Evolutionary conservation across 2,329 filamentous ascomycete genomes (phyloP).

Genomic region (Pseudogymnoascus sp.): DNA sequence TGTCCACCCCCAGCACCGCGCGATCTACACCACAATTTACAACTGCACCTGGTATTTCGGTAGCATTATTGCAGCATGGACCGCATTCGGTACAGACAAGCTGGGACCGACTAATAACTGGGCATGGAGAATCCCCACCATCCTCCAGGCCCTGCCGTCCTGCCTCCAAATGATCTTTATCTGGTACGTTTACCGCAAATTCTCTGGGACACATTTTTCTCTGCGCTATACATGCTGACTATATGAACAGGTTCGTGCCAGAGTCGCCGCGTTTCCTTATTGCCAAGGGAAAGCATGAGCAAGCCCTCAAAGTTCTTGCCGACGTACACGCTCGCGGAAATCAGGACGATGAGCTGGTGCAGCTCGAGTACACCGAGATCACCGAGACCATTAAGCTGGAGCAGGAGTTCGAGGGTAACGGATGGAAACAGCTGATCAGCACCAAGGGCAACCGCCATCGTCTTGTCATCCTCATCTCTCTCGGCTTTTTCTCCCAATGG

Average conservation of each 20-base stretch:
- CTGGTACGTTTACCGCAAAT: neutral
- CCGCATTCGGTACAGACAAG: neutral
- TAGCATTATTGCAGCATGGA: constrained; percentile 39
- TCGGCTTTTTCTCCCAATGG: constrained; percentile 51
- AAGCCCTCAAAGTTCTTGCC: constrained; percentile 41
- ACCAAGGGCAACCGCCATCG: constrained; percentile 47
- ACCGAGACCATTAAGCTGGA: constrained; percentile 36
- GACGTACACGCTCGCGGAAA: constrained; percentile 38
- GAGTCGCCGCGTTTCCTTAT: constrained; percentile 35
- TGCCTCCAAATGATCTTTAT: constrained; percentile 13
- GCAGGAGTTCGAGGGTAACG: constrained; percentile 38
- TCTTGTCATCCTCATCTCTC: constrained; percentile 43
- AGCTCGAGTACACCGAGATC: constrained; percentile 37
- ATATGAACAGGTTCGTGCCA: constrained; percentile 27
- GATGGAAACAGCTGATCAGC: constrained; percentile 40
- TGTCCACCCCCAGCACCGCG: constrained; percentile 41
- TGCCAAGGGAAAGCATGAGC: constrained; percentile 39
- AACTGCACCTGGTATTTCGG: constrained; percentile 39
- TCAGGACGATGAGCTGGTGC: constrained; percentile 32
- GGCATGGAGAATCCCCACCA: constrained; percentile 29
- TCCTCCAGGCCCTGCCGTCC: constrained; percentile 27
- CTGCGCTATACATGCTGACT: constrained; percentile 2
- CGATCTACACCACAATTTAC: constrained; percentile 40
- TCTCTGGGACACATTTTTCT: neutral
- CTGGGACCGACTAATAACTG: constrained; percentile 18